Base-by-base conservation (phyloP, 108 stramenopile species). In the Thalassiosira profunda region DNA sequence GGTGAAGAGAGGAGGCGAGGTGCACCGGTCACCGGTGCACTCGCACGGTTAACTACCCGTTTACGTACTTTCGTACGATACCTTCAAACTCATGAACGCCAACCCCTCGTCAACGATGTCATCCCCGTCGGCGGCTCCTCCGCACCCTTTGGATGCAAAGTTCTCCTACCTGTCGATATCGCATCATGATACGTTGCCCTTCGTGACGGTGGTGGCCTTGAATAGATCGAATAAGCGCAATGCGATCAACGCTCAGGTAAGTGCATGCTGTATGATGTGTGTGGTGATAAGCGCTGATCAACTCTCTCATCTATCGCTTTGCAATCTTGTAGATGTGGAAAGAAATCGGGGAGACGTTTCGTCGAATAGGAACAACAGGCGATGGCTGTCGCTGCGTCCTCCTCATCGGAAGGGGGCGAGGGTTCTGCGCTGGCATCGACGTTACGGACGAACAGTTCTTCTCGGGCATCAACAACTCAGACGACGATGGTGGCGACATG, bases 341-440 rank as follows among this genome's bases (percentile, higher is more conserved):
- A 60, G 91, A 92, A 59, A 88, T 92, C 44, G 91, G 88, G 8
- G 42, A 76, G 20, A 74, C 76, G 2, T 92, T 89, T 69, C 63
- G 63, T 17, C 18, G 65, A 33, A 28, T 85, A 11, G 81, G 83
- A 26, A 65, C 74, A 3, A 72, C 57, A 1, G 85, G 82, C 6
- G 85, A 86, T 58, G 85, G 65, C 15, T 85, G 79, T 52, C 86
- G 91, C 12, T 86, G 85, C 47, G 56, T 92, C 26, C 35, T 88
- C 15, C 54, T 92, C 6, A 69, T 49, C 9, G 91, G 90, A 20
- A 73, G 76, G 28, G 90, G 90, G 0, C 82, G 81, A 46, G 76
- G 83, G 18, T 92, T 92, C 54, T 84, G 80, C 43, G 83, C 85
- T n/a, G 91, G 91, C 2, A 85, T 92, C 20, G 91, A 92, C 43